Evolutionary conservation across 2,329 filamentous ascomycete genomes (phyloP).

Genomic region (Scedosporium minutisporum): DNA sequence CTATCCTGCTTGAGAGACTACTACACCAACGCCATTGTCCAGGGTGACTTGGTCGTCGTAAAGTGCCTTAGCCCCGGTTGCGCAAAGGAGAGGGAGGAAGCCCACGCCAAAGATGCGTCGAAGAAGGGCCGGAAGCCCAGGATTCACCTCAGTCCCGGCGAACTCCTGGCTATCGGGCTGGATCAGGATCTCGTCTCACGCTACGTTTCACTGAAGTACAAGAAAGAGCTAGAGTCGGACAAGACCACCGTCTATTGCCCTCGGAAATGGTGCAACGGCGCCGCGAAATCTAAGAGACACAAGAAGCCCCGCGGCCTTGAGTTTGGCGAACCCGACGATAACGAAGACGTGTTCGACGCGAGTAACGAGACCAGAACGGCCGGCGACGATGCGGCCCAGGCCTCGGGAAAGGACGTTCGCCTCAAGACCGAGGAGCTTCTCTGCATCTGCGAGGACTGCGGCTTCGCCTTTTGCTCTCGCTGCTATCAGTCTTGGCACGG

Average conservation of each 20-base stretch:
- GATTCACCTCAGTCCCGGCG: conserved; percentile 66
- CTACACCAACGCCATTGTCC: conserved; percentile 77
- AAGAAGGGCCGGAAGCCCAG: conserved; percentile 42
- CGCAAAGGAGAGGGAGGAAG: conserved; percentile 45
- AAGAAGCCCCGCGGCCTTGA: conserved; percentile 61
- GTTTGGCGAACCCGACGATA: conserved; percentile 39
- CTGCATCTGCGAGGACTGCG: conserved; percentile 79
- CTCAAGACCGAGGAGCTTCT: conserved; percentile 35
- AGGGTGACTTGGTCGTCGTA: conserved; percentile 71
- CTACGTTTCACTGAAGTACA: conserved; percentile 84
- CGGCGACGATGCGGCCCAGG: conserved; percentile 24
- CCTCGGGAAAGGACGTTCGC: conserved; percentile 23
- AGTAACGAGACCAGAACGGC: conserved; percentile 16
- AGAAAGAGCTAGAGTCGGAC: conserved; percentile 83
- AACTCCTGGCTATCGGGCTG: conserved; percentile 70
- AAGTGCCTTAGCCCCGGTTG: conserved; percentile 75
- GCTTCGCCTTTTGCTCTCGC: conserved; percentile 73
- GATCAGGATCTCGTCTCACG: conserved; percentile 66
- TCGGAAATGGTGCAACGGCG: conserved; percentile 82
- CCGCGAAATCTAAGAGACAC: conserved; percentile 66
- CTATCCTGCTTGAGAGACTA: conserved; percentile 78
- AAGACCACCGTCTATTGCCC: conserved; percentile 91
- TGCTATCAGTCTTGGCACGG: conserved; percentile 82
- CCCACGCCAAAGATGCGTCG: conserved; percentile 8
- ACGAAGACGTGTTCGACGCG: conserved; percentile 30